Base-by-base conservation (phyloP, 208 protist genomes). In the Balamuthia mandrillaris region DNA sequence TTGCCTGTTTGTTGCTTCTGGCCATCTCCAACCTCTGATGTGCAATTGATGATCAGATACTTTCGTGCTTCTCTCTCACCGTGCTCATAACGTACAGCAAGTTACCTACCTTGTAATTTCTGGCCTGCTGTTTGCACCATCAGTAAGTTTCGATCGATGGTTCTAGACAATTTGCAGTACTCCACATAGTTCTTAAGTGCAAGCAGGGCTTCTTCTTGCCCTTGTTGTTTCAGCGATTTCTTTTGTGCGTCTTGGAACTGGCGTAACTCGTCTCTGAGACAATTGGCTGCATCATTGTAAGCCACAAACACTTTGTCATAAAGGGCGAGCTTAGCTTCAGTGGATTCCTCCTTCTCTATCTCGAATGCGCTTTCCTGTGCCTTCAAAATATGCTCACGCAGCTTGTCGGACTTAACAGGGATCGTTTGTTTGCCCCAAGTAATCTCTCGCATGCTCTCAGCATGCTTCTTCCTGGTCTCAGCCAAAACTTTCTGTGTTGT, bases 211-310 rank as follows among this genome's bases (percentile, higher is more conserved):
- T 41, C 10, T 31, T 49, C 42, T 35, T 49, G 41, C 6, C 21
- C 21, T 31, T 72, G 37, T 9, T 47, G 3, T 7, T 39, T 33
- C 14, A 72, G 35, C 24, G 45, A 33, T 47, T 61, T 56, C 16
- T 58, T 54, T n/a, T n/a, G n/a, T 16, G n/a, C 16, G 42, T 27
- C 60, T 31, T 49, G n/a, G 51, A 51, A 70, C 74, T 70, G 60
- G 9, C 81, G 60, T 7, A 77, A 42, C 35, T 85, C 81, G 29
- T 70, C 81, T 3, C 61, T 39, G 33, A 85, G 6, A n/a, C 39
- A 33, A 33, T 85, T 72, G 61, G 77, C 61, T 16, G 81, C 81
- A 63, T 85, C 81, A 63, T 85, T 85, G 81, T 42, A 54, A 16
- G 14, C 29, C 27, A 85, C 56, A 63, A 85, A 72, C 14, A 56